These are phyloP conservation scores for Plantago coronopus DNA, from an alignment of 305 asterid species.

Conservation along the genomic window DNA sequence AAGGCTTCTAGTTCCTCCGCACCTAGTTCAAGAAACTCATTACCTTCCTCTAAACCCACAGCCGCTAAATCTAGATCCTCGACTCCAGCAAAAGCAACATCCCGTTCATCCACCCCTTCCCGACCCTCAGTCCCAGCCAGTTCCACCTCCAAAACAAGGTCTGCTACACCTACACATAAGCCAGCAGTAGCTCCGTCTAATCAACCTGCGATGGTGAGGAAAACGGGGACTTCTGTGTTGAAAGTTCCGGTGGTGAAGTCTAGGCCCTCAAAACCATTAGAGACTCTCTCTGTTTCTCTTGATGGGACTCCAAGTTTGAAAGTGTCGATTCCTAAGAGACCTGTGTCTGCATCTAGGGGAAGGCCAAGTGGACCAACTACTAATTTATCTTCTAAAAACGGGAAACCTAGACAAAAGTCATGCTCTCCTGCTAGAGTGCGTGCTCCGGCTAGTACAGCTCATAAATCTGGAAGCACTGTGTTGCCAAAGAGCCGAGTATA, in stretches of 20 bases:
- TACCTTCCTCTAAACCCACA: constrained; percentile 35
- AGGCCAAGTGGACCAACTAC: constrained; percentile 29
- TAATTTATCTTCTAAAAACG: constrained; percentile 28
- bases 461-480: constrained; percentile 28
- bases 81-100: constrained; percentile 37
- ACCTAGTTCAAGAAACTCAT: constrained; percentile 35
- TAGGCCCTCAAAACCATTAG: constrained; percentile 43
- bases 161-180: constrained; percentile 49
- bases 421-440: constrained; percentile 48
- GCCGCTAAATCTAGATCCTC: constrained; percentile 44
- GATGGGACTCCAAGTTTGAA: constrained; percentile 35
- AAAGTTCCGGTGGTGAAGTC: constrained; percentile 46
- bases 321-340: constrained; percentile 40
- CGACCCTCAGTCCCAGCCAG: constrained; percentile 38
- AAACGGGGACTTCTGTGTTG: constrained; percentile 22
- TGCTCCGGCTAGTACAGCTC: constrained; percentile 21
- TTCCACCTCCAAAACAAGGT: constrained; percentile 45
- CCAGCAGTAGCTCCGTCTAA: constrained; percentile 29
- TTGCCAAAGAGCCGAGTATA: constrained; percentile 33
- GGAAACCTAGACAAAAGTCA: constrained; percentile 46
- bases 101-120: constrained; percentile 49
- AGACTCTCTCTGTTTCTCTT: constrained; percentile 28
- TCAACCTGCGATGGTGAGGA: constrained; percentile 30
- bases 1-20: constrained; percentile 42
- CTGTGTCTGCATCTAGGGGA: constrained; percentile 64